Base-by-base conservation (phyloP, 2,329 filamentous ascomycete species). In the Fusarium scirpi region DNA sequence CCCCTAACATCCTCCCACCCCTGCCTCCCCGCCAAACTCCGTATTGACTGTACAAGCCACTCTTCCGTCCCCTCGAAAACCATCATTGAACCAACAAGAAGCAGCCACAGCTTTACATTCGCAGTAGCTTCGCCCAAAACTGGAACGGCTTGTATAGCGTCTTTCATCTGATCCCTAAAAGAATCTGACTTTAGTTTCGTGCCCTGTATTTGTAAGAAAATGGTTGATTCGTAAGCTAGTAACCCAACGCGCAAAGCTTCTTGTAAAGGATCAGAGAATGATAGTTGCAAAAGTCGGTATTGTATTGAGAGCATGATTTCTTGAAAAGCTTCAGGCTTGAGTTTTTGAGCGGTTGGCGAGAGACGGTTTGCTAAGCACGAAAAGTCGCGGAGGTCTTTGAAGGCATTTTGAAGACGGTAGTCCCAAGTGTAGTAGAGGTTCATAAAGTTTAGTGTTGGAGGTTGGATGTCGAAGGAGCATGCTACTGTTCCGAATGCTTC, bases 221-320 rank as follows among this genome's bases (percentile, higher is more conserved):
- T 67, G 0, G 76, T 76, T 1, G 78, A 73, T 30, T 77, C 67
- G 32, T 74, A 79, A 3, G 77, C 71, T 3, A 79, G 53, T n/a
- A 80, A 75, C 8, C 73, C 78, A 1, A 79, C 51, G 1, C 76
- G 72, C 15, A 75, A 44, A 0, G 74, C 65, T 47, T 77, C 75
- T 18, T 75, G 56, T 7, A 75, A 32, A 2, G 64, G 67, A 2
- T 63, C 11, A 0, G 69, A 43, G 41, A 75, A 73, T 15, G 71
- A 63, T 5, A 79, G 72, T 1, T 65, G 62, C 3, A 79, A 51
- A 2, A 79, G 59, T 1, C 78, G 71, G 38, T 79, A 79, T 43
- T 79, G 78, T 1, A 77, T 68, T 1, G 77, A 78, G 0, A 78
- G 53, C 64, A 78, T 72, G 1, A 76, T 74, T 53, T 79, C 76